Percentiles rank a stretch among this genome's conserved stretches.
Conservation (phyloP, 2,329 filamentous ascomycete species). For the Stenocarpella maydis region DNA sequence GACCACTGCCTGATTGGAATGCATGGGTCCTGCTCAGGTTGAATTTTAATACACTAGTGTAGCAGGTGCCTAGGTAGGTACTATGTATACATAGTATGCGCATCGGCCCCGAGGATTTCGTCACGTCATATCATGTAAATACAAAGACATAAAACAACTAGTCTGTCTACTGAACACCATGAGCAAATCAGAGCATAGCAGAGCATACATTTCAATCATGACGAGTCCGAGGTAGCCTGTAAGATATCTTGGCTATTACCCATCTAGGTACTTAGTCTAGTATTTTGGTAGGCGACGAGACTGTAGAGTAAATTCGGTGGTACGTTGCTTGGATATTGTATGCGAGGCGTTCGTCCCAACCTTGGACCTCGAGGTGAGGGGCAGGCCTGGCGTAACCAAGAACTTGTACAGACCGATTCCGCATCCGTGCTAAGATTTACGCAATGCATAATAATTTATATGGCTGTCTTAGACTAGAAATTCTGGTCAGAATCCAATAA, state of each 20-base stretch:
- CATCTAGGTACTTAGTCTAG: no score
- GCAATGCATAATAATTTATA: not conserved
- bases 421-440: no score
- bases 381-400: not conserved
- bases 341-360: not conserved
- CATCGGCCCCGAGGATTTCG: not conserved
- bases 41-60: no score
- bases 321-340: not conserved
- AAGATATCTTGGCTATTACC: not conserved
- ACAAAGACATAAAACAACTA: no score
- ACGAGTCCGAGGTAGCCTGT: not conserved
- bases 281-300: no score
- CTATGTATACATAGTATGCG: no score
- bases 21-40: no score
- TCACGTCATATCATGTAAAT: not conserved
- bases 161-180: no score
- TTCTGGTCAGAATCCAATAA: not conserved
- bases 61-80: no score
- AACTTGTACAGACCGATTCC: not conserved
- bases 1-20: no score
- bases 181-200: no score
- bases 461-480: not conserved
- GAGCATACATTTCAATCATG: no score
- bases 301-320: not conserved
- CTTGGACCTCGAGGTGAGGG: not conserved